Base-by-base conservation (phyloP, 1,284 basidiomycete species). In the Sporisorium graminicola region DNA sequence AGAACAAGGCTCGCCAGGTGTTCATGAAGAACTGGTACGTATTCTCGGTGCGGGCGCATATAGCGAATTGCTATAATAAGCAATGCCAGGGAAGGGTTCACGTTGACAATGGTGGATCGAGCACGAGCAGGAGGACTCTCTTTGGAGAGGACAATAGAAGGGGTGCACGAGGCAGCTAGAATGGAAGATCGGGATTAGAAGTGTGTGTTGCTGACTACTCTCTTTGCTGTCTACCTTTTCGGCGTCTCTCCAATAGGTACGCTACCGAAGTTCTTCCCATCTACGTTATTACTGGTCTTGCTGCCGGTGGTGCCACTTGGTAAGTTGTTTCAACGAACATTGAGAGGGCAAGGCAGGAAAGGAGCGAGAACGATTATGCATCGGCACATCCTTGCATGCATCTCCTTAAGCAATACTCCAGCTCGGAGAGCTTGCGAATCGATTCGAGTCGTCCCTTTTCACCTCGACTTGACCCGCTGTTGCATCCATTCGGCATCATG, bases 1-100 rank as follows among this genome's bases (percentile, higher is more conserved):
- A 77, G 70, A 69, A 70, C 65, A 77, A 77, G 74, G 74, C 74
- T 58, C 69, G 74, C 54, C 74, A 77, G 66, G 14, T 74, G 56
- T 76, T 80, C 55, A 71, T 76, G 74, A 80, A 80, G 78, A 78
- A 80, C 77, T 80, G 78, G 78, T 80, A 35, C 67, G 78, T 72
- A 57, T 52, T 26, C 9, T 13, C 18, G 18, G n/a, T 9, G 35
- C 22, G 35, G 27, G 43, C 43, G 20, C 8, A 12, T n/a, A n/a
- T n/a, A n/a, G n/a, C n/a, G n/a, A n/a, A n/a, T n/a, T n/a, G n/a
- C n/a, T n/a, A n/a, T n/a, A n/a, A n/a, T n/a, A n/a, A n/a, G n/a
- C n/a, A n/a, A n/a, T n/a, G n/a, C n/a, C n/a, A n/a, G n/a, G 46
- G 13, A 43, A 27, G 5, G 27, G 47, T 49, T 3, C 1, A 3